These are phyloP conservation scores for Mycena latifolia DNA, from an alignment of 768 basidiomycete species.

Conservation along the genomic window DNA sequence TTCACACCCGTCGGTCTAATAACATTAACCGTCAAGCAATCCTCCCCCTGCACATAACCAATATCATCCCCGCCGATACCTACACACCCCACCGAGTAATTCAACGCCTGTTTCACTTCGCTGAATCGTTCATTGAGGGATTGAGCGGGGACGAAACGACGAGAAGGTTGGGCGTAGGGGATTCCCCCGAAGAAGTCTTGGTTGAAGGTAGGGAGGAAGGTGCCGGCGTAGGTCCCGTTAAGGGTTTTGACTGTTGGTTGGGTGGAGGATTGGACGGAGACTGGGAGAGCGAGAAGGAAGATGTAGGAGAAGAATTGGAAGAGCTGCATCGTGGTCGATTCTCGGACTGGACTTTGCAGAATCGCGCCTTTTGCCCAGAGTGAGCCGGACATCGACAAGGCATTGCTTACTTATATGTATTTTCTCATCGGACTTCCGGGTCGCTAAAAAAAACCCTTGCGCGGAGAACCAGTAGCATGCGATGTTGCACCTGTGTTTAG, in stretches of 20 bases:
- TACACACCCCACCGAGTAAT: slow-evolving; percentile 29
- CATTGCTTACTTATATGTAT: slow-evolving; percentile 28
- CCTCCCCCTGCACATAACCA: slow-evolving; percentile 29
- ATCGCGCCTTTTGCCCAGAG: slow-evolving; percentile 24
- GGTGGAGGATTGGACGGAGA: slow-evolving; percentile 26
- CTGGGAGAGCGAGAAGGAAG: slow-evolving; percentile 22
- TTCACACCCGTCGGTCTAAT: slow-evolving; percentile 29
- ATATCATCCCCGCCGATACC: slow-evolving; percentile 26
- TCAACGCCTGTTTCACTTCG: slow-evolving; percentile 27
- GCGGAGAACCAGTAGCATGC: slow-evolving; percentile 19
- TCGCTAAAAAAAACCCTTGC: slow-evolving; percentile 23
- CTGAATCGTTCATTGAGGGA: slow-evolving; percentile 25
- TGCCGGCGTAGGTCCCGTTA: slow-evolving; percentile 26
- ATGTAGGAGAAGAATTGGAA: slow-evolving; percentile 28
- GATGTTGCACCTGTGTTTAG: slow-evolving; percentile 24
- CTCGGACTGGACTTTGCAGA: slow-evolving; percentile 26
- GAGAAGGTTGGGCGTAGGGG: slow-evolving; percentile 28
- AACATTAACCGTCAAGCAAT: slow-evolving; percentile 27
- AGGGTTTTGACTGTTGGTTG: slow-evolving; percentile 29
- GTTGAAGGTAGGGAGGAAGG: slow-evolving; percentile 28
- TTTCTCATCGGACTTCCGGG: slow-evolving; percentile 23
- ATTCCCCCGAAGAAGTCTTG: slow-evolving; percentile 29
- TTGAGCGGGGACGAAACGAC: slow-evolving; percentile 31
- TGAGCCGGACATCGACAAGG: slow-evolving; percentile 24
- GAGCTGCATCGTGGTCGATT: slow-evolving; percentile 23